Base-by-base conservation (phyloP, 208 protist species). In the Wallacemonas sp. region DNA sequence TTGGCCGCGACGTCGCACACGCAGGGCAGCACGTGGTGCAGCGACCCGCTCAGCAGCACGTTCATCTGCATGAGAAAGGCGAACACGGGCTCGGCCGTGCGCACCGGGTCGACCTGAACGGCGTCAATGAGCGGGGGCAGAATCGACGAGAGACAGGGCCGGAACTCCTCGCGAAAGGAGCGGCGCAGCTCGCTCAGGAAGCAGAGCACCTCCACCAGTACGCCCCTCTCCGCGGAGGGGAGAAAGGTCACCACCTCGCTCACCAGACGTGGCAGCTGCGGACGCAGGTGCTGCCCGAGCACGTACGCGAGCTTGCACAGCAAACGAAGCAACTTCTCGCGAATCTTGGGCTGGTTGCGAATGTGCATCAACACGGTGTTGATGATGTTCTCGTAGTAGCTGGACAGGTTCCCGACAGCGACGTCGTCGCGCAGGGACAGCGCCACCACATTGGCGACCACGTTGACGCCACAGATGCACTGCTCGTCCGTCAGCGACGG, bases 401-500 rank as follows among this genome's bases (percentile, higher is more conserved):
- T 61, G 25, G 79, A 65, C 39, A 92, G 66, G 54, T 61, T 81
- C 38, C 73, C 74, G 23, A 66, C 61, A n/a, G 75, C 77, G 2
- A 80, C 61, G 23, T 71, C 64, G 33, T 91, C 76, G 46, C 84
- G 81, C 48, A 92, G 67, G 20, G 84, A 89, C 49, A 96, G 70
- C n/a, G 52, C 52, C 12, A 59, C 52, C 25, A 91, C 73, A 55
- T 86, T 79, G 11, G 84, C 84, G 46, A 96, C 66, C 41, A 93
- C 88, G 48, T 83, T 70, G 38, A 93, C 80, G 1, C 82, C 88
- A 61, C 81, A 81, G 57, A 93, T 61, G 73, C 86, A 93, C 67
- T 94, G 88, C 44, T 93, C 88, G 39, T 93, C 88, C 4, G 86
- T 86, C 31, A 93, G 72, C 16, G 85, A 92, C 18, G 91, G 88